Evolutionary conservation across 257 asterid species (phyloP).

Genomic region (Lycium barbarum): DNA sequence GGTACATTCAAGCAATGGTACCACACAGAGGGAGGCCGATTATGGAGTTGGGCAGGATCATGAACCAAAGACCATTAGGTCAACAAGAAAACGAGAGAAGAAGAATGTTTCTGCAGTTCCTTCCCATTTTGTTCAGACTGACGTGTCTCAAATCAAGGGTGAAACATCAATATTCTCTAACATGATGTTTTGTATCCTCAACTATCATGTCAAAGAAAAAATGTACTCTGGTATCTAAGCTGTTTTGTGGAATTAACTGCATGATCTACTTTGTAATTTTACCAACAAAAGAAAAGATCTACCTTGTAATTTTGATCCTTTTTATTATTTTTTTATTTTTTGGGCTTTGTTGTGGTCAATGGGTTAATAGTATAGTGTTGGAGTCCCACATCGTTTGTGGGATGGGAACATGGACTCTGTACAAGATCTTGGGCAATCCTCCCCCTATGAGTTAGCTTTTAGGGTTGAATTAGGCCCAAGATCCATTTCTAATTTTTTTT

Average conservation of each 20-base stretch:
- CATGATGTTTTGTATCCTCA: slow-evolving; percentile 88
- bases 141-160: slow-evolving; percentile 83
- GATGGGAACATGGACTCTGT: too few relatives aligned
- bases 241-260: slow-evolving; percentile 13
- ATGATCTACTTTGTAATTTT: not conserved
- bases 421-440: too few relatives aligned
- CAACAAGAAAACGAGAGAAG: slow-evolving; percentile 57
- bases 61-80: slow-evolving; percentile 58
- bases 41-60: slow-evolving; percentile 51
- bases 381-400: too few relatives aligned
- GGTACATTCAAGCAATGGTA: slow-evolving; percentile 95
- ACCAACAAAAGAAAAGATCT: not conserved
- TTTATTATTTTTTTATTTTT: not conserved
- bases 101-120: slow-evolving; percentile 79
- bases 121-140: slow-evolving; percentile 85
- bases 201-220: not conserved
- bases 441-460: too few relatives aligned
- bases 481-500: too few relatives aligned
- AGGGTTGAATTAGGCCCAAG: too few relatives aligned
- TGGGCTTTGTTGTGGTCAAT: not conserved
- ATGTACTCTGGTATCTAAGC: not conserved
- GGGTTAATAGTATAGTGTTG: not conserved
- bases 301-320: not conserved
- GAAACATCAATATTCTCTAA: slow-evolving; percentile 73
- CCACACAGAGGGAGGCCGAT: slow-evolving; percentile 64